These are phyloP conservation scores for Citrus reticulata DNA, from an alignment of 345 rosid genomes.

Conservation along the genomic window DNA sequence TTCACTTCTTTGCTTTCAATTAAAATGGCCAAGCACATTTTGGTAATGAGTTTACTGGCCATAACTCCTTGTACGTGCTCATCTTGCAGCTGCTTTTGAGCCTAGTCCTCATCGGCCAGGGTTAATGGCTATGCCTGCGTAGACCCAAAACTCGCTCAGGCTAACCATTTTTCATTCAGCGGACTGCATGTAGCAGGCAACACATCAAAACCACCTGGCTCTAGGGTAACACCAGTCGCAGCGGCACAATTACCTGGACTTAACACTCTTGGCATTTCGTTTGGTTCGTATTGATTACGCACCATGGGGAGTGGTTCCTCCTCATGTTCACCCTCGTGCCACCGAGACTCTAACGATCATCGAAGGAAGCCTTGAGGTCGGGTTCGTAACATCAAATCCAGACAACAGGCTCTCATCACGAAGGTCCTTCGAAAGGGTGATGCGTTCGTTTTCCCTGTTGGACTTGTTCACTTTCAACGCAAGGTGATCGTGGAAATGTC, in stretches of 20 bases:
- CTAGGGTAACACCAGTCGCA: not conserved
- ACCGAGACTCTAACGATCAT: conserved; percentile 15
- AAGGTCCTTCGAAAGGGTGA: conserved; percentile 25
- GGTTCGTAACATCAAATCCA: conserved; percentile 27
- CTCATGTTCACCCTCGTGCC: conserved; percentile 22
- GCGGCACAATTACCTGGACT: conserved; percentile 17
- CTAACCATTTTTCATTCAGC: not conserved
- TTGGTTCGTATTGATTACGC: conserved; percentile 13
- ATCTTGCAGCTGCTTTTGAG: too few species aligned
- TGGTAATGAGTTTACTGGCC: too few species aligned
- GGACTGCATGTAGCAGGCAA: conserved; percentile 4
- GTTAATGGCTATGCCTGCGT: too few species aligned
- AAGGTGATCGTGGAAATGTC: conserved; percentile 14
- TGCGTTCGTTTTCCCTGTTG: conserved; percentile 19
- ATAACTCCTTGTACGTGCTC: too few species aligned
- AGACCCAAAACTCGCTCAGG: too few species aligned
- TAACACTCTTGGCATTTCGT: conserved; percentile 26
- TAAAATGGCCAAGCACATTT: too few species aligned
- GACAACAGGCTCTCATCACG: conserved; percentile 22
- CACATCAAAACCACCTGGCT: conserved; percentile 3
- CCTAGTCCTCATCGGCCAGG: too few species aligned
- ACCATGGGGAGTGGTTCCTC: conserved; percentile 7
- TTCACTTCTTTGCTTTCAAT: too few species aligned
- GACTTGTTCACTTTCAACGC: conserved; percentile 23
- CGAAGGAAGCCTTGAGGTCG: conserved; percentile 16